These are phyloP conservation scores for Geotrichum fermentans DNA, from an alignment of 1,139 yeast genomes.

Conservation along the genomic window DNA sequence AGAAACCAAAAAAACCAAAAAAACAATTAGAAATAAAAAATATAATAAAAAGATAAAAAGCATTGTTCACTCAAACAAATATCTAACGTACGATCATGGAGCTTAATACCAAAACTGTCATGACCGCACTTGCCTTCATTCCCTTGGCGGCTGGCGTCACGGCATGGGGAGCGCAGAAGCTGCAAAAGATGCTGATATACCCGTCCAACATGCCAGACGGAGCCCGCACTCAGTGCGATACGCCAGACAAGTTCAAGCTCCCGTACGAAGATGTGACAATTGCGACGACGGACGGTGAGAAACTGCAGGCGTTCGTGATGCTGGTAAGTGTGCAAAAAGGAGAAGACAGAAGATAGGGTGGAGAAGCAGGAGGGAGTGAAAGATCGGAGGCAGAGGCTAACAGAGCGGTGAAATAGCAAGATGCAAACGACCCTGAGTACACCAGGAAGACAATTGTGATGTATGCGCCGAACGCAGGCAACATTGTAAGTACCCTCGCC, in stretches of 20 bases:
- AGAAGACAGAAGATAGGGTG: background rate
- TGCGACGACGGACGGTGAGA: slow-evolving; percentile 62
- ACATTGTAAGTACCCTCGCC: slow-evolving; percentile 43
- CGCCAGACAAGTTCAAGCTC: slow-evolving; percentile 69
- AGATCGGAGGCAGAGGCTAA: slow-evolving; percentile 22
- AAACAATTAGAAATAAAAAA: too few relatives aligned
- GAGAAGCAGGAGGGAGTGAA: slow-evolving; percentile 42
- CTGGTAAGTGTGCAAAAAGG: slow-evolving; percentile 16
- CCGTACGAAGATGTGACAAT: slow-evolving; percentile 61
- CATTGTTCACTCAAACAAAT: too few relatives aligned
- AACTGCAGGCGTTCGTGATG: slow-evolving; percentile 47
- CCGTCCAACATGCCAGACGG: slow-evolving; percentile 82
- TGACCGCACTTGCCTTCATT: slow-evolving; percentile 30
- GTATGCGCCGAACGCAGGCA: slow-evolving; percentile 92
- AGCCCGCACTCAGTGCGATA: slow-evolving; percentile 60
- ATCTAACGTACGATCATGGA: too few relatives aligned
- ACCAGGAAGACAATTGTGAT: slow-evolving; percentile 67
- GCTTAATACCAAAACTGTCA: slow-evolving; percentile 8
- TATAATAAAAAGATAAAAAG: too few relatives aligned
- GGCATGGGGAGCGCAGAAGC: slow-evolving; percentile 52
- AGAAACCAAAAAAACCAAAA: too few relatives aligned
- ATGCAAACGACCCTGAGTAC: slow-evolving; percentile 42
- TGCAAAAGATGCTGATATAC: slow-evolving; percentile 68
- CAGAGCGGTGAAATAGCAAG: slow-evolving; percentile 38
- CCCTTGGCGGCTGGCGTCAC: slow-evolving; percentile 40